Base-by-base conservation (phyloP, 345 rosid genomes). In the Brassica rapa region DNA sequence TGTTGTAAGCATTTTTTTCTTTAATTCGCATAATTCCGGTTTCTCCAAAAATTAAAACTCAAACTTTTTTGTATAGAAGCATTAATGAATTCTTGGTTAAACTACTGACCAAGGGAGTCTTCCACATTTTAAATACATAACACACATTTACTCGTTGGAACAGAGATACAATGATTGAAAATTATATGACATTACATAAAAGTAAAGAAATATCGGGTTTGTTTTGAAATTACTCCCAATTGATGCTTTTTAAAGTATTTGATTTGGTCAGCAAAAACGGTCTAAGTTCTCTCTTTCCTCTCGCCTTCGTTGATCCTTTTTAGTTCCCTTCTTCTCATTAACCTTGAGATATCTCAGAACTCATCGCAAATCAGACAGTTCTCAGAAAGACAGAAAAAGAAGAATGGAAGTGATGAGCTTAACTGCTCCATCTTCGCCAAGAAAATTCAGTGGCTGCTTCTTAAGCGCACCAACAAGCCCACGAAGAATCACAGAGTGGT, bases 401-500 rank as follows among this genome's bases (percentile, higher is more conserved):
- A 70, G 32, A 65, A 73, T 92, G 91, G 88, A 87, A 74, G 86
- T 92, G 14, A 41, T 81, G 70, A 93, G 97, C 11, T 76, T 85
- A 62, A 88, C 86, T 27, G 86, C 89, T 65, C 98, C 98, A 0
- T 83, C 97, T 5, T 84, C 98, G 0, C 98, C 95, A 0, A 79
- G 75, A 8, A 82, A 93, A 5, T 88, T 87, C 12, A 88, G 91
- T 2, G 86, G 87, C 0, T 80, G 29, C 75, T 86, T 83, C 86
- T 84, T 86, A 56, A 91, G 97, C 63, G 91, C 96, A 21, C 99
- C 99, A 11, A 77, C 93, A 1, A 92, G 91, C 69, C 99, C 99
- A 27, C 49, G 89, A 0, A 85, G 88, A 3, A 46, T 87, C 63
- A 73, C 91, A 0, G 91, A 88, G 57, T 84, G 91, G 21, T 89